Evolutionary conservation across 176 grass and related monocot species (phyloP).

Genomic region (Zoysia japonica): DNA sequence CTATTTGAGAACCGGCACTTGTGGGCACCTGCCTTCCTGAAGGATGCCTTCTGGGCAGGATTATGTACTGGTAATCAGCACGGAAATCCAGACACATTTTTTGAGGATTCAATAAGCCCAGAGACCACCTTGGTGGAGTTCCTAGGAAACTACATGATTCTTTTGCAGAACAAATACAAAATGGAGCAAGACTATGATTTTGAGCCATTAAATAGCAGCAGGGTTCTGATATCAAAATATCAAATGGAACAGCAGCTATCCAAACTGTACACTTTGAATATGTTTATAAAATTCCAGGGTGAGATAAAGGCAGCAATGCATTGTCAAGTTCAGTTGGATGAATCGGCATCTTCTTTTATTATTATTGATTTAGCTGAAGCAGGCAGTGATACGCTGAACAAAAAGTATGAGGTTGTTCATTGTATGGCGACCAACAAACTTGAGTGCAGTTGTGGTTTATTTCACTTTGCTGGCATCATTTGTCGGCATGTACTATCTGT

Average conservation of each 20-base stretch:
- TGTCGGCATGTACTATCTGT: slow-evolving; percentile 70
- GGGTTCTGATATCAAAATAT: slow-evolving; percentile 55
- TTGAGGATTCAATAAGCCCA: slow-evolving; percentile 54
- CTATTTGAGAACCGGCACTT: slow-evolving; percentile 69
- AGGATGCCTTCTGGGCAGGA: slow-evolving; percentile 73
- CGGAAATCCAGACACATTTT: slow-evolving; percentile 49
- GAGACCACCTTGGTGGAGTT: slow-evolving; percentile 55
- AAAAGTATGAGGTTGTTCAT: slow-evolving; percentile 67
- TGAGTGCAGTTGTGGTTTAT: slow-evolving; percentile 65
- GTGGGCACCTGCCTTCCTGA: slow-evolving; percentile 72
- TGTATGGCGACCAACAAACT: slow-evolving; percentile 51
- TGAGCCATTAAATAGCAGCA: slow-evolving; percentile 47
- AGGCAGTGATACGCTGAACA: slow-evolving; percentile 45
- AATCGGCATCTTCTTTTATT: slow-evolving; percentile 52
- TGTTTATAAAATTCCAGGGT: slow-evolving; percentile 71
- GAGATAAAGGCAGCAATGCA: slow-evolving; percentile 61
- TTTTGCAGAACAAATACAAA: slow-evolving; percentile 64
- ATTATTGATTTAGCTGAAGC: slow-evolving; percentile 58
- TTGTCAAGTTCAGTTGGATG: slow-evolving; percentile 61
- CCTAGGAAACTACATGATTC: slow-evolving; percentile 51
- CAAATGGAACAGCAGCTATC: slow-evolving; percentile 76
- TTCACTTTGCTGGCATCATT: slow-evolving; percentile 66
- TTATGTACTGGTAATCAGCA: slow-evolving; percentile 45
- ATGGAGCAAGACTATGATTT: slow-evolving; percentile 66
- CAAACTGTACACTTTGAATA: slow-evolving; percentile 63